Base-by-base conservation (phyloP, 768 basidiomycete species). In the Xerocomellus chrysenteron region DNA sequence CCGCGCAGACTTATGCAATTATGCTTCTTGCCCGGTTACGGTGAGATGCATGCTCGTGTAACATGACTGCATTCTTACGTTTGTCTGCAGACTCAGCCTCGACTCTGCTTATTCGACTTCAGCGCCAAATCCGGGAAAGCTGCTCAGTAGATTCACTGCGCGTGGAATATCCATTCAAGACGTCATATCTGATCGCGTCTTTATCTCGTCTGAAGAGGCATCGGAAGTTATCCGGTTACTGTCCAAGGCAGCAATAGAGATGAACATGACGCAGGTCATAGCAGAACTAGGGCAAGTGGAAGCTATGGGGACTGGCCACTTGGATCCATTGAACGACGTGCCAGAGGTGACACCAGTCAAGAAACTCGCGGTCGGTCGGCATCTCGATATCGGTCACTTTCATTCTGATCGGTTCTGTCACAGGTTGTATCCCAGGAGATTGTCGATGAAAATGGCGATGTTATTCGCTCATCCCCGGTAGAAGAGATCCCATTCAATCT, bases 401-500 rank as follows among this genome's bases (percentile, higher is more conserved):
- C 55, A 14, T 33, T 32, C 47, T 46, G 33, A 62, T 24, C 17
- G 40, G 39, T 43, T 12, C 17, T 30, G 5, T 53, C 14, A 19
- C 55, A 71, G 62, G 40, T 58, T 14, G 36, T 46, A 12, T 64
- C 68, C 3, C 50, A 63, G 12, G 66, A 68, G 26, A 55, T 60
- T 11, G 45, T 63, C 3, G 60, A 65, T 19, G 59, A 68, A 33
- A 36, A 57, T 17, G 62, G 61, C 26, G 64, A 58, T 11, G 49
- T 68, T 16, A 50, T 67, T 56, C 41, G 52, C 16, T 67, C 74
- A 42, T 50, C 59, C 28, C 9, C 51, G 2, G 44, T 49, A 37
- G 62, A 62, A 53, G 78, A 82, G 59, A 74, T 90, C 8, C 90
- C 90, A 2, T 93, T 90, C 75, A 91, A 92, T 66, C 78, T 94